phyloP scores from a whole-genome alignment of 768 basidiomycete species.

The Russula ochroleuca region DNA sequence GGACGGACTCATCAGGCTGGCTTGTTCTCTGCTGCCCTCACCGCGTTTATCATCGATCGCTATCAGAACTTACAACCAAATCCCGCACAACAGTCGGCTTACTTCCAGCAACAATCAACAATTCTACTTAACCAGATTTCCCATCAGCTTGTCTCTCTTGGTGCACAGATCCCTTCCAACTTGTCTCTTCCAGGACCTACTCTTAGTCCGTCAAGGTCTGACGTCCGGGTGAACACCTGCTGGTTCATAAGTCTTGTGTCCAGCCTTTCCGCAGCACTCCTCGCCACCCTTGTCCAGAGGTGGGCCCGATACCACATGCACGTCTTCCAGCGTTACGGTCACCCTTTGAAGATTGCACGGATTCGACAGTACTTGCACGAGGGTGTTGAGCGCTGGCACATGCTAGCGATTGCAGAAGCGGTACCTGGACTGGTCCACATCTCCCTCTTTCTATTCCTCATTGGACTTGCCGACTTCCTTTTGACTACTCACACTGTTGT shows the following conservation, averaged over 20 bases:
- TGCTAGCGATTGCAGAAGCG: conserved; percentile 40
- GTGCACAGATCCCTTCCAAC: background rate
- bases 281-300: conserved; percentile 46
- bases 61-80: conserved; percentile 14
- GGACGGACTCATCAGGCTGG: conserved; percentile 16
- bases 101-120: conserved; percentile 8
- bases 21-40: conserved; percentile 21
- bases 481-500: conserved; percentile 29
- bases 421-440: conserved; percentile 48
- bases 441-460: conserved; percentile 48
- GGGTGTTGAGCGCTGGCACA: conserved; percentile 40
- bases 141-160: conserved; percentile 12
- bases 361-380: conserved; percentile 39
- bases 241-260: conserved; percentile 40
- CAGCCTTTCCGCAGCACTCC: conserved; percentile 42
- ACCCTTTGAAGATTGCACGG: conserved; percentile 37
- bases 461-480: conserved; percentile 45
- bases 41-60: conserved; percentile 20
- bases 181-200: background rate
- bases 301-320: conserved; percentile 42
- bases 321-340: conserved; percentile 33
- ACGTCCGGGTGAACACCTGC: conserved; percentile 39
- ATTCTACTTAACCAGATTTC: conserved; percentile 20
- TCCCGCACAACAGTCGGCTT: conserved; percentile 13
- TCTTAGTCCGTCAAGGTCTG: conserved; percentile 31